Evolutionary conservation across 2,329 filamentous ascomycete genomes (phyloP), one percentile per base, ranked within the genome.

Genomic region (Colletotrichum navitas): DNA sequence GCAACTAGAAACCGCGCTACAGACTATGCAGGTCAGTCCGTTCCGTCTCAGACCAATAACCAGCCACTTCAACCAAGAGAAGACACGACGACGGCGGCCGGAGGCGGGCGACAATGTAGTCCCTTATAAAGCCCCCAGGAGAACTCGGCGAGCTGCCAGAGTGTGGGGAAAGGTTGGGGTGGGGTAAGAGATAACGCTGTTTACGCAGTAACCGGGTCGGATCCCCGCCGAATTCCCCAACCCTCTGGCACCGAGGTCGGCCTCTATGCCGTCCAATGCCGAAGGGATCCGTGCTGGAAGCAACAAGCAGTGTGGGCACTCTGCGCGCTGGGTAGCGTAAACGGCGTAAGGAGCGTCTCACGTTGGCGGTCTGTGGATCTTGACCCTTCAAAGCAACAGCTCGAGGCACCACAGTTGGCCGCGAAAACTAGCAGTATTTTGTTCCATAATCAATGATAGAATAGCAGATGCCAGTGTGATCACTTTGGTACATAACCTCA

Each of bases 191-290:
- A 64, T 60, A 63, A 70, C 60, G 54, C 47, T 51, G 59, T 51
- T 63, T 63, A 69, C 54, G 47, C 52, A 43, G 36, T 47, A 43
- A n/a, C 52, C 32, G 36, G 51, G 55, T 66, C 45, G 18, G 21
- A 45, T 45, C 69, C 64, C 62, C 51, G 52, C 49, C 55, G 24
- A 58, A 21, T 63, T 47, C 55, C 69, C 60, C 72, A 56, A 66
- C 24, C 43, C 63, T 26, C 58, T 61, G 52, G 47, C 59, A 54
- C 73, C 66, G 66, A 64, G 51, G 65, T 66, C 60, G 71, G 68
- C 70, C 61, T 21, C 51, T 71, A 74, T 73, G 72, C 74, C 74
- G 74, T 55, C 52, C 55, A 32, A 71, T 71, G 73, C 73, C 73
- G 73, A 74, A 63, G 61, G 55, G 41, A 62, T 56, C 67, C 63